These are phyloP conservation scores for Darksidea phi DNA, from an alignment of 495 filamentous ascomycete species.

Conservation along the genomic window DNA sequence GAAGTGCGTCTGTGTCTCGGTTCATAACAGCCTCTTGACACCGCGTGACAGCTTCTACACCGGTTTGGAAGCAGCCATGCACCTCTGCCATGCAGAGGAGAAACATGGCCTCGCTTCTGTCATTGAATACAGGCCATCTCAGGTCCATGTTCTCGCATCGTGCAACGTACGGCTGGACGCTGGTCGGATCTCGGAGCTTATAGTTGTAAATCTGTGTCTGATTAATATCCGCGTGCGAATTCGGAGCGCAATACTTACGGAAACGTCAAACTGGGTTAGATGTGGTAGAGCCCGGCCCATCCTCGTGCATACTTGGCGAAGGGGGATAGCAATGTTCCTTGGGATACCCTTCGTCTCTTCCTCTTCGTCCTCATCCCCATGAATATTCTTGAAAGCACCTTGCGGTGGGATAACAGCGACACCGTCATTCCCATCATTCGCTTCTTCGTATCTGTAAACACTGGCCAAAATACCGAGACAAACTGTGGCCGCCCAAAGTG, in stretches of 20 bases:
- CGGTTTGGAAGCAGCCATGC: constrained; percentile 40
- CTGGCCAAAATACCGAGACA: constrained; percentile 52
- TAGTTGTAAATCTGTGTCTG: constrained; percentile 47
- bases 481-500: constrained; percentile 54
- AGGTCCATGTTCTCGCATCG: constrained; percentile 54
- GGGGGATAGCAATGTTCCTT: constrained; percentile 49
- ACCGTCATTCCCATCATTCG: constrained; percentile 54
- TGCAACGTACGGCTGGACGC: constrained; percentile 50
- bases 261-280: constrained; percentile 53
- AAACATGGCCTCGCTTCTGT: constrained; percentile 52
- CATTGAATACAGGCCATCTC: constrained; percentile 52
- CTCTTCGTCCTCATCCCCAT: constrained; percentile 50
- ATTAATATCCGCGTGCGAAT: no score
- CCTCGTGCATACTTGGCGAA: constrained; percentile 49
- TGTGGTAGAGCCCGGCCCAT: constrained; percentile 52
- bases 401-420: constrained; percentile 41
- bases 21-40: constrained; percentile 56
- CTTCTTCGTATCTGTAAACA: constrained; percentile 54
- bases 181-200: constrained; percentile 50
- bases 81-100: constrained; percentile 39
- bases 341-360: constrained; percentile 53
- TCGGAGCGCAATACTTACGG: constrained; percentile 1
- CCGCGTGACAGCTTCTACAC: constrained; percentile 41
- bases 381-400: constrained; percentile 38
- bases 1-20: constrained; percentile 49